Evolutionary conservation across 2,329 filamentous ascomycete genomes (phyloP).

Genomic region (Cladosporium sp.): DNA sequence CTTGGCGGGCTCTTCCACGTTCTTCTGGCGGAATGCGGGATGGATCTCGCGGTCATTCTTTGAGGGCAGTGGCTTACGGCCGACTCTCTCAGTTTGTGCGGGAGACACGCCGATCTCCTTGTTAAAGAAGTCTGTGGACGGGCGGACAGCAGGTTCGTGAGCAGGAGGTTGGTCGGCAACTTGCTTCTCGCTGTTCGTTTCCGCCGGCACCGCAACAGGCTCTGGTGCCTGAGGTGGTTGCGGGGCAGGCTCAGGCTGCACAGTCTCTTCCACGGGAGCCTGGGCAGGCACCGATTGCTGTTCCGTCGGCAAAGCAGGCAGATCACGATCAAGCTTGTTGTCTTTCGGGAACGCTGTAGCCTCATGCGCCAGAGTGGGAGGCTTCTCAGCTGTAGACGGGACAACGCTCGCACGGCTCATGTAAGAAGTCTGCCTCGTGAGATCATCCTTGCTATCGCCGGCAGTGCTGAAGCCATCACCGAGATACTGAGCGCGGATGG

Average conservation of each 20-base stretch:
- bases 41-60: constrained; percentile 31
- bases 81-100: constrained; percentile 19
- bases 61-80: constrained; percentile 28
- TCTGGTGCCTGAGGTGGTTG: constrained; percentile 13
- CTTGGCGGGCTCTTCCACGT: constrained; percentile 12
- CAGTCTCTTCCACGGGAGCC: constrained; percentile 3
- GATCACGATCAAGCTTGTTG: constrained; percentile 23
- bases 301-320: constrained; percentile 36
- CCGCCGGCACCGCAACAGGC: constrained; percentile 5
- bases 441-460: constrained; percentile 23
- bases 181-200: constrained; percentile 10
- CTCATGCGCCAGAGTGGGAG: constrained; percentile 12
- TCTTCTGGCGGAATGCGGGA: constrained; percentile 35
- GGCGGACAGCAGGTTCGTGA: constrained; percentile 10
- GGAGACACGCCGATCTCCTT: constrained; percentile 18
- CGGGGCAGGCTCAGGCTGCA: constrained; percentile 4
- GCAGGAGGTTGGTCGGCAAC: constrained; percentile 10
- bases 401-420: constrained; percentile 22
- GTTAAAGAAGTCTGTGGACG: constrained; percentile 14
- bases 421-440: constrained; percentile 20
- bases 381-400: constrained; percentile 3
- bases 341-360: constrained; percentile 12
- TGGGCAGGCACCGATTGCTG: constrained; percentile 1
- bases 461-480: constrained; percentile 62
- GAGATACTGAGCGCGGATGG: constrained; percentile 79